Base-by-base conservation (phyloP, 179 eudicot genomes). In the Vitellaria paradoxa region DNA sequence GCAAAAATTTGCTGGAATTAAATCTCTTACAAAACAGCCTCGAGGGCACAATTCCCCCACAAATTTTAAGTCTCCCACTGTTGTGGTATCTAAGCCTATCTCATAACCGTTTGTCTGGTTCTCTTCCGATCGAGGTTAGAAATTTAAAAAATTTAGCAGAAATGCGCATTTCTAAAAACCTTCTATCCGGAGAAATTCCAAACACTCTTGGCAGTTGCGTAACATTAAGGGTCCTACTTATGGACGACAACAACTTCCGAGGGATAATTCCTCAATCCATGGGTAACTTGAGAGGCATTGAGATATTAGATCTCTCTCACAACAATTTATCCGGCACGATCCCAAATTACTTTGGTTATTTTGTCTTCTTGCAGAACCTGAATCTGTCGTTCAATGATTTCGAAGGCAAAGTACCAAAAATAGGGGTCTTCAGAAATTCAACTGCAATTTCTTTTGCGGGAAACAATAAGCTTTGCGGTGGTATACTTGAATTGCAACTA, bases 161-260 rank as follows among this genome's bases (percentile, higher is more conserved):
- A 7, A 73, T 82, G 2, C 66, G 53, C 47, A 15, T 80, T 24
- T 82, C 82, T 0, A 15, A 56, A 0, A 82, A 80, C 55, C 42
- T 12, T 55, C 37, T 85, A 13, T 69, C 77, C 0, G 83, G 88
- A 65, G 42, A 68, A 49, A 75, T 82, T 53, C 85, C 85, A 23
- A 76, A 14, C 26, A 61, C 79, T 26, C 63, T 82, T 8, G 77
- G 37, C 6, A 42, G 69, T 10, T 84, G 85, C 2, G 42, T 60
- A 7, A 59, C 12, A 4, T 46, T 82, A 62, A 60, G 40, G 42
- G 11, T 0, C 3, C 57, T 85, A 0, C 0, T 5, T 18, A 46
- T 79, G 79, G 52, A 6, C 40, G 46, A 2, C 6, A 26, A 70
- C 56, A 7, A 15, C 1, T 50, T 26, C 14, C 21, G 6, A 5